Evolutionary conservation across 768 basidiomycete genomes (phyloP), one percentile per base, ranked within the genome.

Genomic region (Auricularia sp.): DNA sequence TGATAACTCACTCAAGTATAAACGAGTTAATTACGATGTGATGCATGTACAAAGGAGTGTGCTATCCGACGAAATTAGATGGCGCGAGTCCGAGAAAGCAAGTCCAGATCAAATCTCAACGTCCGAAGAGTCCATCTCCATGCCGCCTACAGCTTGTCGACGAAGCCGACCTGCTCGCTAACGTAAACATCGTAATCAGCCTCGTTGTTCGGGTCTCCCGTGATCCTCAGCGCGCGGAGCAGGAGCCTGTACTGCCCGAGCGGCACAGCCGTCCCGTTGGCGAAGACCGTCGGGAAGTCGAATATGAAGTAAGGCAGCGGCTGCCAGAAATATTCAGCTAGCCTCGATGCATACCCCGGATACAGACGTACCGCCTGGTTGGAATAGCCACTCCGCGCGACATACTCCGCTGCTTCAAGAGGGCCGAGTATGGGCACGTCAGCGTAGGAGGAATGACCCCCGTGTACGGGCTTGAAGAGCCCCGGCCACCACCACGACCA

Each of bases 161-260:
- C 47, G 21, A 59, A 29, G 14, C 56, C 56, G 29, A 59, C 56
- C 34, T 59, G 56, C 56, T 59, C 56, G 12, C 29, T 33, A 6
- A 59, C 56, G 33, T 59, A 59, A 7, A 59, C 34, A 18, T 59
- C 56, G 56, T 59, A 59, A 29, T 59, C 56, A 7, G 5, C 18
- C 34, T 29, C 56, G 29, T 59, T 59, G 7, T 23, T 29, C 35
- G 58, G 36, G 29, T 64, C 36, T 1, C 64, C 64, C 18, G 59
- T 61, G 8, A 64, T 39, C 14, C 60, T 35, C 16, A 64, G 59
- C 12, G 64, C 33, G 33, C 64, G 64, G 35, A 64, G 16, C 36
- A 64, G 59, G 18, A 64, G 21, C 29, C 42, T 29, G 14, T 64
- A 64, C 18, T 60, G 56, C 5, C 64, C 64, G 3, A 29, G 11